Evolutionary conservation across 2,329 filamentous ascomycete genomes (phyloP).

Genomic region (Tricladium varicosporioides): DNA sequence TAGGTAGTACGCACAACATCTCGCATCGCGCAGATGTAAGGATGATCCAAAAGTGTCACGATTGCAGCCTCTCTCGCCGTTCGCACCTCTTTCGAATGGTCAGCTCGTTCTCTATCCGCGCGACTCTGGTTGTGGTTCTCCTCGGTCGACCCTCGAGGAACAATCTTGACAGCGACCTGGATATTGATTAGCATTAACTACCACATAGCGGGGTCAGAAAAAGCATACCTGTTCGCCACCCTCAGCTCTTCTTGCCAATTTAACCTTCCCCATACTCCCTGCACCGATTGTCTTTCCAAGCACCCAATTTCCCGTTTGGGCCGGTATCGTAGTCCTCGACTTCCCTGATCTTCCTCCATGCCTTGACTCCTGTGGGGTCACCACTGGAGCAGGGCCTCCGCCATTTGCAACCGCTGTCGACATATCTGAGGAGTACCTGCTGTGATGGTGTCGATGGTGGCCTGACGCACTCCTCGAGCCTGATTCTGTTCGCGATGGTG

Average conservation of each 20-base stretch:
- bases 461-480: constrained; percentile 37
- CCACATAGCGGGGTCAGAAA: not conserved
- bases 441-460: constrained; percentile 33
- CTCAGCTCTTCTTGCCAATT: constrained; percentile 86
- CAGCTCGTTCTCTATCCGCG: constrained; percentile 80
- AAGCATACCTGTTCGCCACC: constrained; percentile 77
- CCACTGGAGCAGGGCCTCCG: constrained; percentile 50
- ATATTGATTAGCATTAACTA: constrained; percentile 19
- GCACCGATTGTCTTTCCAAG: constrained; percentile 96
- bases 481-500: constrained; percentile 27
- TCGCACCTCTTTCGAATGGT: constrained; percentile 93
- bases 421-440: constrained; percentile 43
- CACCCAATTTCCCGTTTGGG: constrained; percentile 88
- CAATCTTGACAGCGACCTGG: constrained; percentile 95
- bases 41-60: constrained; percentile 89
- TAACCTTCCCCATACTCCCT: constrained; percentile 98
- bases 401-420: constrained; percentile 51
- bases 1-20: constrained; percentile 95
- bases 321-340: constrained; percentile 79
- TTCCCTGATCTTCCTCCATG: constrained; percentile 49
- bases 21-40: constrained; percentile 92
- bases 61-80: constrained; percentile 96
- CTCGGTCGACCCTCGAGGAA: constrained; percentile 85
- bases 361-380: constrained; percentile 49
- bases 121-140: constrained; percentile 65